Evolutionary conservation across 2,329 filamentous ascomycete species (phyloP), one percentile per base, ranked within the genome.

Genomic region (Boeremia lycopersici): DNA sequence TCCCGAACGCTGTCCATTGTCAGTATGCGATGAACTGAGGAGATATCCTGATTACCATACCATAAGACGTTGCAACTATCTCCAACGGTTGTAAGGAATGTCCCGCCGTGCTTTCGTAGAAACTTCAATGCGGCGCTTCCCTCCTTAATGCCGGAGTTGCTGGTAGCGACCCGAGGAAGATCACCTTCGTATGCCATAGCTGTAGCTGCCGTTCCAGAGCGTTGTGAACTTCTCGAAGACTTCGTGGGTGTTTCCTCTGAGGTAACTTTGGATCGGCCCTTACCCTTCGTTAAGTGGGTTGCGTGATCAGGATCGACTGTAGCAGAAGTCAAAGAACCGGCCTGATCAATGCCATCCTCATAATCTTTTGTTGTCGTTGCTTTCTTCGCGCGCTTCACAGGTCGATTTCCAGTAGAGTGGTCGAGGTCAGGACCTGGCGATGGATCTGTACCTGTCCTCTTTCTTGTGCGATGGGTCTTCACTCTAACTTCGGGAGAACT

Each of bases 1-100:
- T 74, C 61, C 28, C 71, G 71, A 2, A 80, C 71, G 54, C 80
- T 76, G 53, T 19, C 8, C 17, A 2, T 13, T 4, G 26, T 73
- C 56, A 72, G 64, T 23, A 13, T 29, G 2, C 28, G 23, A 3
- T 31, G 17, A 34, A 17, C 41, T 23, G 10, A 11, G 10, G 25
- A 1, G n/a, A 7, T 19, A 12, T 8, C n/a, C 28, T 17, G 23
- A 15, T 9, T 2, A 23, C 19, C 70, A 59, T 52, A 73, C 72
- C 71, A 74, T 23, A 75, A 56, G 28, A 74, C 48, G 41, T 69
- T 73, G 67, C 63, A 71, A 10, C 50, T 51, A 12, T 67, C 63
- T n/a, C 72, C 70, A 11, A 76, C 62, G 7, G 67, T 60, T 0
- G 74, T 63, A 17, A 73, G 67, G 8, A 70, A 51, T 1, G 51